Base-by-base conservation (phyloP, 202 grass and related monocot genomes). In the Saccharum hybrid region DNA sequence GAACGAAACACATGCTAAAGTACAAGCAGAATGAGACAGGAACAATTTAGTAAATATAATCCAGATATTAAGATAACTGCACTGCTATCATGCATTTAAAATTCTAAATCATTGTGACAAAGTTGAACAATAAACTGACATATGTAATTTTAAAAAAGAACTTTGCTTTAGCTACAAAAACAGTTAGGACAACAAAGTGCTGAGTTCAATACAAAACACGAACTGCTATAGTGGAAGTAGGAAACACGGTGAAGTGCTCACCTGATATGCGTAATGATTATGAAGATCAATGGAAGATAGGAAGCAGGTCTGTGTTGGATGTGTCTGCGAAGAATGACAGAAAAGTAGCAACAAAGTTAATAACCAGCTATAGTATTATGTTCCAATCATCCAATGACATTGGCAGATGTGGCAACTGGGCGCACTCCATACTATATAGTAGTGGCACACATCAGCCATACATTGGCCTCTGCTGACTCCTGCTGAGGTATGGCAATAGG, bases 291-390 rank as follows among this genome's bases (percentile, higher is more conserved):
- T 92, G 54, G 91, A 93, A 76, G 92, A 98, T 67, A 97, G 63
- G 83, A 97, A 97, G 81, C 95, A 97, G 40, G 92, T 97, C 77
- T 97, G 95, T 68, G 95, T 94, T 66, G 95, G 95, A 85, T 97
- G 95, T 12, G 95, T 97, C 92, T 97, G 86, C 22, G 22, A 80
- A 86, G 28, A 69, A 84, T 76, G 78, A 80, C 45, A 86, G 33
- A 63, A 88, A 84, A 85, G 45, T 41, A 75, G 12, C 23, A 69
- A 86, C 30, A 73, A 71, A 60, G 59, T 57, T 57, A 76, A 9
- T 33, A 21, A 75, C 34, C 21, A 82, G 72, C 48, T 59, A 72
- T 33, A 56, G 13, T 38, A 72, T 66, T 38, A 57, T 33, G 42
- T 22, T 16, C 30, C 30, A 59, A 56, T 31, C 38, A 49, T 16